phyloP scores from a whole-genome alignment of 2,329 filamentous ascomycete genomes.

The Ophiostoma sp. region DNA sequence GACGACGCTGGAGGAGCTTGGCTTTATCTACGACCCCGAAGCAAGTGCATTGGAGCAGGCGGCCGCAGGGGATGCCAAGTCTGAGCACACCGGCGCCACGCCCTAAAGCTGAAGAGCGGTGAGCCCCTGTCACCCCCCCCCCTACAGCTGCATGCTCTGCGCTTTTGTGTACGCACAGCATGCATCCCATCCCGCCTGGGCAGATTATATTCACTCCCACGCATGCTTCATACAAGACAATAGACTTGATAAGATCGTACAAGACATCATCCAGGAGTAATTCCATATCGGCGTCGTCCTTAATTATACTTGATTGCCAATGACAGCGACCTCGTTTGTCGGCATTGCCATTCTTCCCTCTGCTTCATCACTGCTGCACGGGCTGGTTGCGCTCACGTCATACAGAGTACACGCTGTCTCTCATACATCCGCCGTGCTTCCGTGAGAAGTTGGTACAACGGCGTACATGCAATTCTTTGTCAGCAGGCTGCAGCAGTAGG shows the following conservation, averaged over 20 bases:
- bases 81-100: background rate
- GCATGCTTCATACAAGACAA: background rate
- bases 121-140: background rate
- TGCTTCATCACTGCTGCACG: background rate
- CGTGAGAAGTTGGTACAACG: background rate
- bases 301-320: background rate
- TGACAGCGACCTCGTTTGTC: background rate
- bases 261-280: background rate
- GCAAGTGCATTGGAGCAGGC: background rate
- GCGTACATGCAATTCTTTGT: background rate
- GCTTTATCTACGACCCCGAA: conserved; percentile 51
- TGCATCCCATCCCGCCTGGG: background rate
- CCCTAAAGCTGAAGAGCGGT: conserved; percentile 6
- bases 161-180: background rate
- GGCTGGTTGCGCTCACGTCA: background rate
- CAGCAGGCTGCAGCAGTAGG: background rate
- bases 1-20: conserved; percentile 64
- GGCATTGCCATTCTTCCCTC: background rate
- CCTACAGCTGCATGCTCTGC: background rate
- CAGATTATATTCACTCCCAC: background rate
- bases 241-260: background rate
- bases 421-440: background rate
- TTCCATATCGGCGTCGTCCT: background rate
- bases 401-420: background rate
- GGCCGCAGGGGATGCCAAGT: background rate